Evolutionary conservation across 192 early-diverging fungal species (phyloP).

Genomic region (Backusella sp.): DNA sequence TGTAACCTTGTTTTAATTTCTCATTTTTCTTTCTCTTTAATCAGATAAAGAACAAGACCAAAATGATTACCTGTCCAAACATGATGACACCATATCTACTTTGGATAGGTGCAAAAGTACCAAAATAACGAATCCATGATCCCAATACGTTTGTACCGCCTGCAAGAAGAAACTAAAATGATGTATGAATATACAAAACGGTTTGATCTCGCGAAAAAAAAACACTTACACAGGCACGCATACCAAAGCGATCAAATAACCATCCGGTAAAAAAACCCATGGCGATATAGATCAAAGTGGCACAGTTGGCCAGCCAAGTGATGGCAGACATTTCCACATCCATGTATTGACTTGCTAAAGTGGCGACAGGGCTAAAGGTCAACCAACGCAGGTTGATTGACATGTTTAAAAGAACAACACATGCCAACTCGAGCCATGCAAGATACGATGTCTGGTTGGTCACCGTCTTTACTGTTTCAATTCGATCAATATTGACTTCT

Average conservation of each 20-base stretch:
- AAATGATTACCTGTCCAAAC: constrained; percentile 6
- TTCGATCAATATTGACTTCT: not conserved
- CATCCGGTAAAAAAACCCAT: constrained; percentile 21
- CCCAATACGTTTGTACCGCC: constrained; percentile 4
- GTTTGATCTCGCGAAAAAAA: not conserved
- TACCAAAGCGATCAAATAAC: constrained; percentile 26
- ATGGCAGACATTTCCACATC: constrained; percentile 9
- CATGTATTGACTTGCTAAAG: constrained; percentile 18
- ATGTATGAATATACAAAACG: not conserved
- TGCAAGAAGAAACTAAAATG: constrained; percentile 9
- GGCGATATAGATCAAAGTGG: constrained; percentile 11
- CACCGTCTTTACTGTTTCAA: not conserved
- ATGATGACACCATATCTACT: constrained; percentile 6
- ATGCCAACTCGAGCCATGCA: constrained; percentile 7
- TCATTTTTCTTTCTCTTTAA: not conserved
- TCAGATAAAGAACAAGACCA: not conserved
- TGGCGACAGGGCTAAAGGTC: constrained; percentile 22
- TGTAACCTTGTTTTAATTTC: not conserved
- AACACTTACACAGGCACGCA: constrained; percentile 16
- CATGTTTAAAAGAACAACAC: constrained; percentile 10
- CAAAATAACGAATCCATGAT: constrained; percentile 13
- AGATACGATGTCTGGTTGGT: not conserved
- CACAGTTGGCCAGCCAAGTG: constrained; percentile 26
- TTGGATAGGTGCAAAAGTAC: constrained; percentile 11
- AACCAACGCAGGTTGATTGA: constrained; percentile 17